These are phyloP conservation scores for Naganishia vishniacii DNA, from an alignment of 768 basidiomycete species.

Conservation along the genomic window DNA sequence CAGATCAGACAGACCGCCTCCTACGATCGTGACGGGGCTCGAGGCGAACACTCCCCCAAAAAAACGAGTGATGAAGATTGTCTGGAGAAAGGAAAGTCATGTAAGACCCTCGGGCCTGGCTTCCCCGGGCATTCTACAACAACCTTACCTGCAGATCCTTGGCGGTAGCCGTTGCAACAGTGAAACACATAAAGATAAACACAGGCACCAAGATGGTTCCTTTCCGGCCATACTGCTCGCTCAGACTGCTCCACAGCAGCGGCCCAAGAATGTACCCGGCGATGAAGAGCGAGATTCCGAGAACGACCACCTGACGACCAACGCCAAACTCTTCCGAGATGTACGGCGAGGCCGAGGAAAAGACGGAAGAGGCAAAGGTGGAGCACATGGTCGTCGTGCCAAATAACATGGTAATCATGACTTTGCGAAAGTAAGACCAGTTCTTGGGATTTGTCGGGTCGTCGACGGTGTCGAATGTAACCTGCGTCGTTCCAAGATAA, in stretches of 20 bases:
- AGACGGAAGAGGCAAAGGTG: conserved; percentile 40
- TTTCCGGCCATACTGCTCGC: conserved; percentile 46
- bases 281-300: conserved; percentile 39
- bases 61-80: conserved; percentile 48
- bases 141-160: conserved; percentile 39
- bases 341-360: conserved; percentile 35
- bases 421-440: conserved; percentile 36
- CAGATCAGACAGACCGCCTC: conserved; percentile 39
- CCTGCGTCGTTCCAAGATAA: too few species aligned
- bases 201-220: conserved; percentile 37
- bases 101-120: neutral
- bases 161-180: conserved; percentile 46
- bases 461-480: conserved; percentile 33
- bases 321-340: conserved; percentile 39
- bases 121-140: too few species aligned
- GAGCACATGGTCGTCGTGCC: conserved; percentile 47
- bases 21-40: conserved; percentile 41
- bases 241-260: conserved; percentile 39
- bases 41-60: conserved; percentile 35
- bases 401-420: conserved; percentile 35
- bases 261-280: conserved; percentile 35
- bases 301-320: conserved; percentile 39
- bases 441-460: conserved; percentile 46
- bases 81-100: conserved; percentile 13
- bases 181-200: conserved; percentile 47